Evolutionary conservation across 2,329 filamentous ascomycete species (phyloP).

Genomic region (Microcyclosporella mali): DNA sequence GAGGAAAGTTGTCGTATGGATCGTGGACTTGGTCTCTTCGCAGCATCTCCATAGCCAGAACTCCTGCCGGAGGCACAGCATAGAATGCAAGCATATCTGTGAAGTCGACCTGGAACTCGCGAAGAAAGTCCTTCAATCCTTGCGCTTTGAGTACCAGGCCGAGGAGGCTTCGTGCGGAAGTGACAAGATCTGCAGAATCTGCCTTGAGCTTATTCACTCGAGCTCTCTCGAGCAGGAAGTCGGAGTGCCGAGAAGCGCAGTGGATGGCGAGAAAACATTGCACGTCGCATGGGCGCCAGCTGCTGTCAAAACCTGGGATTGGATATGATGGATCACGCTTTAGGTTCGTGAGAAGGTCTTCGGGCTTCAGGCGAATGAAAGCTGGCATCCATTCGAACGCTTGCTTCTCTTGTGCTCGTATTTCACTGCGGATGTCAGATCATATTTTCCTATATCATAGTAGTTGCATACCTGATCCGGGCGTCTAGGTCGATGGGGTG

Average conservation of each 20-base stretch:
- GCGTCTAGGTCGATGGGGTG: conserved; percentile 7
- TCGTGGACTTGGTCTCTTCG: conserved; percentile 11
- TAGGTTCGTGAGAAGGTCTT: conserved; percentile 11
- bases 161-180: conserved; percentile 10
- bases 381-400: conserved; percentile 8
- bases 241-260: conserved; percentile 6
- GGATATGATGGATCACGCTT: conserved; percentile 9
- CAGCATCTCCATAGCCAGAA: conserved; percentile 18
- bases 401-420: conserved; percentile 10
- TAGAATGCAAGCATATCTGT: conserved; percentile 16
- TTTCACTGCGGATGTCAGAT: conserved; percentile 1
- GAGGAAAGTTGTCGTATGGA: conserved; percentile 10
- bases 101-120: conserved; percentile 14
- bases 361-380: conserved; percentile 11
- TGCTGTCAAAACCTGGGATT: conserved; percentile 7
- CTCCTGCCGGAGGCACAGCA: conserved; percentile 14
- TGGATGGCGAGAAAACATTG: conserved; percentile 11
- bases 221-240: conserved; percentile 19
- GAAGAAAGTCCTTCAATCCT: conserved; percentile 10
- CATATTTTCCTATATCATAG: too few species aligned
- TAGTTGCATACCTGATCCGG: conserved; percentile 5
- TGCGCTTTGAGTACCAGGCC: conserved; percentile 12
- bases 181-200: conserved; percentile 10
- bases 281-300: conserved; percentile 15
- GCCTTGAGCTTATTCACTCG: conserved; percentile 10